Evolutionary conservation across 2,329 filamentous ascomycete species (phyloP).

Genomic region (Remersonia thermophila): DNA sequence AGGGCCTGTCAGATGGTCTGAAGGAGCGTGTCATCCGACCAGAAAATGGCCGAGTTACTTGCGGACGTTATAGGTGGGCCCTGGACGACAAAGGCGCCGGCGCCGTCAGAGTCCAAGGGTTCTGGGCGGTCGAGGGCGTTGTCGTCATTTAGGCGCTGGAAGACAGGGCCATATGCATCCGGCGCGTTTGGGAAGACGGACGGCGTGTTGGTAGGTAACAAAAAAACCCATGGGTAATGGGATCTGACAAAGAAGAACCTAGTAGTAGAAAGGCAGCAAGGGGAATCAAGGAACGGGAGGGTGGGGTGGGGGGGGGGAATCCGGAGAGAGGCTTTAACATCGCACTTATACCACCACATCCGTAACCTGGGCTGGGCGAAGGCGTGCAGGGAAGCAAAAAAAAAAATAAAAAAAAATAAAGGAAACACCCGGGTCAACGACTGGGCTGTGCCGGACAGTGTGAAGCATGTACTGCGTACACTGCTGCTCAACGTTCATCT

Average conservation of each 20-base stretch:
- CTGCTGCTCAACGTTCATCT: too few species aligned
- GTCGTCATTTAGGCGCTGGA: slow-evolving; percentile 18
- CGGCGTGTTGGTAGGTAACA: slow-evolving; percentile 9
- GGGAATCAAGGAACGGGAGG: slow-evolving; percentile 1
- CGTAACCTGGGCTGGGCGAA: slow-evolving; percentile 1
- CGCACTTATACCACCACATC: slow-evolving; percentile 8
- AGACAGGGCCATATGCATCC: slow-evolving; percentile 15
- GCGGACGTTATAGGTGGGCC: slow-evolving; percentile 1
- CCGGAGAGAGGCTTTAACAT: slow-evolving; percentile 3
- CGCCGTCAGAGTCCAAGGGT: too few species aligned
- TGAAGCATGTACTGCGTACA: too few species aligned
- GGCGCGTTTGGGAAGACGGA: slow-evolving; percentile 13
- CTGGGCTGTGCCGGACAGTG: too few species aligned
- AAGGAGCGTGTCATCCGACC: background rate
- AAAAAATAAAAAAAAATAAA: slow-evolving; percentile 4
- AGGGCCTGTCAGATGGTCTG: slow-evolving; percentile 8
- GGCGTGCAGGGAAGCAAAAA: too few species aligned
- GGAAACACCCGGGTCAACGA: slow-evolving; percentile 2
- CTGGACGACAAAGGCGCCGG: background rate
- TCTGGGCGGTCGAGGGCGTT: slow-evolving; percentile 9
- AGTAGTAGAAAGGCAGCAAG: slow-evolving; percentile 1
- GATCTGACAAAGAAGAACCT: background rate
- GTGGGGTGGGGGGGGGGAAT: slow-evolving; percentile 1
- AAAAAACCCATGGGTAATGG: slow-evolving; percentile 1
- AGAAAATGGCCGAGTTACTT: slow-evolving; percentile 1